phyloP scores from a whole-genome alignment of 148 eudicot species.

The Persicaria tinctoria region DNA sequence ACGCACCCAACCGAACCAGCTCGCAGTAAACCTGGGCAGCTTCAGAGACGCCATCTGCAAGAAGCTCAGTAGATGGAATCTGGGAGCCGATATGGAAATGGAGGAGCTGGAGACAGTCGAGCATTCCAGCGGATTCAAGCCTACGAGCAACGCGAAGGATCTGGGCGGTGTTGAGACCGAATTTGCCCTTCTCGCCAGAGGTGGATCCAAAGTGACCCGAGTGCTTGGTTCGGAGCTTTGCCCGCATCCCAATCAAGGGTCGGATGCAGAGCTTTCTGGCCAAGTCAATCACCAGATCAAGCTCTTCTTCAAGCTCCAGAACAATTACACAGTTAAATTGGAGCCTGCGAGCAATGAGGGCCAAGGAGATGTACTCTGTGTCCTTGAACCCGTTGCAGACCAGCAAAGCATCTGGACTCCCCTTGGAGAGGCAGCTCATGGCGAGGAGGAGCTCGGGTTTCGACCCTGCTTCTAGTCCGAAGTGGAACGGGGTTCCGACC shows the following conservation, averaged over 20 bases:
- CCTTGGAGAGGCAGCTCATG: slow-evolving; percentile 73
- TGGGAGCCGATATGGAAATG: slow-evolving; percentile 99
- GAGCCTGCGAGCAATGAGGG: slow-evolving; percentile 60
- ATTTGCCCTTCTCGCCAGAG: slow-evolving; percentile 94
- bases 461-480: slow-evolving; percentile 95
- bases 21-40: slow-evolving; percentile 83
- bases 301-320: slow-evolving; percentile 79
- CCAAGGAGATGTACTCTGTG: slow-evolving; percentile 66
- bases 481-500: slow-evolving; percentile 63
- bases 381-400: slow-evolving; percentile 93
- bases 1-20: slow-evolving; percentile 69
- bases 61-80: slow-evolving; percentile 62
- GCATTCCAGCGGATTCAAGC: slow-evolving; percentile 51
- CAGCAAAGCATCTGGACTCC: slow-evolving; percentile 53
- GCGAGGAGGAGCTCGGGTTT: slow-evolving; percentile 85
- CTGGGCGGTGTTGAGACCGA: slow-evolving; percentile 65
- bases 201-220: slow-evolving; percentile 91
- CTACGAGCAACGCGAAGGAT: slow-evolving; percentile 69
- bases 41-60: slow-evolving; percentile 72
- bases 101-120: slow-evolving; percentile 77
- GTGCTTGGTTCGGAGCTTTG: slow-evolving; percentile 89
- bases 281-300: slow-evolving; percentile 61
- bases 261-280: slow-evolving; percentile 45
- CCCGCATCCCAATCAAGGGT: slow-evolving; percentile 77
- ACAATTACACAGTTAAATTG: slow-evolving; percentile 71